These are phyloP conservation scores for Xylaria arbuscula DNA, from an alignment of 2,329 filamentous ascomycete species.

Conservation along the genomic window DNA sequence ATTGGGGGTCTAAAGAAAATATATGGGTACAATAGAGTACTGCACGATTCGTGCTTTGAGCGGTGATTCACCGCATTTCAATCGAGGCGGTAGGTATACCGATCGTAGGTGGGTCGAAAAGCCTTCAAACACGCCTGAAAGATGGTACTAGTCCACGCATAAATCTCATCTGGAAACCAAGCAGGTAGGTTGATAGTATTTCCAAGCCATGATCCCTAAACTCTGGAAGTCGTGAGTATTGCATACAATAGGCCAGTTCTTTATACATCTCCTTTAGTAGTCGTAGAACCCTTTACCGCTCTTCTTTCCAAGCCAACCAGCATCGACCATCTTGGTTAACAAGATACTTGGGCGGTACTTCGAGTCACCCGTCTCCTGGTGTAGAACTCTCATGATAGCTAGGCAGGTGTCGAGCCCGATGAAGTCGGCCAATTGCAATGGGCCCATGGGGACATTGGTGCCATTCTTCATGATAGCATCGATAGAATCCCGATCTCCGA, in stretches of 20 bases:
- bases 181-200: not conserved
- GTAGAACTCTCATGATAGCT: constrained; percentile 95
- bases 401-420: constrained; percentile 97
- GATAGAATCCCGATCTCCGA: constrained; percentile 90
- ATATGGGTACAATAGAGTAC: constrained; percentile 1
- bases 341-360: constrained; percentile 94
- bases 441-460: constrained; percentile 98
- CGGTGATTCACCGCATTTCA: constrained; percentile 9
- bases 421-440: constrained; percentile 92
- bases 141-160: not conserved
- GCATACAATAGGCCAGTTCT: constrained; percentile 4
- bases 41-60: constrained; percentile 15
- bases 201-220: not conserved
- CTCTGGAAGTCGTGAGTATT: not conserved
- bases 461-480: constrained; percentile 99
- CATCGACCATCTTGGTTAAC: constrained; percentile 94
- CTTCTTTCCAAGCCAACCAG: constrained; percentile 98
- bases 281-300: constrained; percentile 95
- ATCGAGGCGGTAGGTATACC: not conserved
- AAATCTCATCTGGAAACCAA: not conserved
- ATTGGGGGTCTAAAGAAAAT: constrained; percentile 6
- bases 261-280: constrained; percentile 63
- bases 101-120: not conserved
- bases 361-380: constrained; percentile 90
- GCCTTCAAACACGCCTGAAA: not conserved